Evolutionary conservation across 495 filamentous ascomycete genomes (phyloP), one percentile per base, ranked within the genome.

Genomic region (Chaetomium fimeti): DNA sequence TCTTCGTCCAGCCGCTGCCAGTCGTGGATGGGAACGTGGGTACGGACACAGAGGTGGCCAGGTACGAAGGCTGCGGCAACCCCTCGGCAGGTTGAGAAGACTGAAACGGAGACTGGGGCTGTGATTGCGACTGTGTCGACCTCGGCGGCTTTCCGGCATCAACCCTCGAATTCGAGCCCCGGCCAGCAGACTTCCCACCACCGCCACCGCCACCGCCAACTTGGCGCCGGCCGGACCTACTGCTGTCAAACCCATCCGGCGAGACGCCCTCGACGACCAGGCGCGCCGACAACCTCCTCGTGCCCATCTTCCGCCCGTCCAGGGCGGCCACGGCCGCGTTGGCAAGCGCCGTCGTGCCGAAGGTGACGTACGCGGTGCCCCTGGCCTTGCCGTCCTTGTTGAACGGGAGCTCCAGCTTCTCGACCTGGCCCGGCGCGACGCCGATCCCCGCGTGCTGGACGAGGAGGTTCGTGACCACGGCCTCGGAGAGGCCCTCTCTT

Each of bases 361-460:
- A 68, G 1, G 59, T 64, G 16, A 71, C 47, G 8, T 60, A 59
- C 11, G 66, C 62, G 20, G 36, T 63, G n/a, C 65, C 66, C 22
- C 57, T 29, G 4, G 66, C 25, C n/a, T 36, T 15, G n/a, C 61
- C 60, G 40, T 47, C 38, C 40, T 48, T 36, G 52, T 57, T 61
- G 42, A 52, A 24, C 7, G 40, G 48, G 3, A 67, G 16, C 49
- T 64, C 57, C 15, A 67, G 18, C 16, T 25, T 36, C 53, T 67
- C 66, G 12, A 67, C 38, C 53, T 61, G 32, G 48, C 62, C 62
- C 25, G 62, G 20, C 0, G 22, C 9, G 13, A 2, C 12, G 9
- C 36, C 25, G 11, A 58, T 52, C 24, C 38, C 58, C 2, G 58
- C 24, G 45, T 52, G 52, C 29, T 43, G 7, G 22, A 15, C 32